Evolutionary conservation across 1,284 basidiomycete species (phyloP).

Genomic region (Flammula alnicola): DNA sequence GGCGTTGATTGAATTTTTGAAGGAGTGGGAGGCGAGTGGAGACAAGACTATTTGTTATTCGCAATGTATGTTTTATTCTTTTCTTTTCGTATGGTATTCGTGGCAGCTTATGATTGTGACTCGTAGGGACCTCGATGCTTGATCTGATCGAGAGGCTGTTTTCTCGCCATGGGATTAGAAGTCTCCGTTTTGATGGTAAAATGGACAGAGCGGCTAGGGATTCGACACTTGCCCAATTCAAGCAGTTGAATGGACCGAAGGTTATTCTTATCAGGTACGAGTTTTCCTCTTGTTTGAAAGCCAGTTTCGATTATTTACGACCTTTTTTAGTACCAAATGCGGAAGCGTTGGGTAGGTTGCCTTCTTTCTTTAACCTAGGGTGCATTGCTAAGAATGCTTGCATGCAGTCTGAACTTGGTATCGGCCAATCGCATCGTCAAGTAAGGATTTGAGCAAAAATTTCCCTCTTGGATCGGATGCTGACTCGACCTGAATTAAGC

Average conservation of each 20-base stretch:
- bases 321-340: conserved; percentile 55
- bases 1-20: conserved; percentile 54
- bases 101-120: background rate
- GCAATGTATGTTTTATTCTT: conserved; percentile 52
- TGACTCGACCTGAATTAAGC: conserved; percentile 35
- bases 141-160: conserved; percentile 65
- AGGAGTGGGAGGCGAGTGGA: conserved; percentile 61
- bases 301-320: background rate
- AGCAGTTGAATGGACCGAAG: conserved; percentile 55
- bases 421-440: conserved; percentile 71
- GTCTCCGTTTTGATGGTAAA: conserved; percentile 64
- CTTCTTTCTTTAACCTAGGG: background rate
- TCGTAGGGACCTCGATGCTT: conserved; percentile 72
- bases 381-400: conserved; percentile 1
- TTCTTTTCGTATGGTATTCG: background rate
- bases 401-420: conserved; percentile 56
- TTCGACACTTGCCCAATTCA: conserved; percentile 52
- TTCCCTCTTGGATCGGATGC: background rate
- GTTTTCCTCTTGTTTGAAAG: background rate
- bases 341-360: conserved; percentile 62
- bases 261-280: conserved; percentile 65
- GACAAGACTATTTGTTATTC: conserved; percentile 75
- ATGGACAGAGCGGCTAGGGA: conserved; percentile 62
- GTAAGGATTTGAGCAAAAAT: conserved; percentile 38
- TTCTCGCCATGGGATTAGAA: conserved; percentile 59